These are phyloP conservation scores for Volvox carteri DNA, from an alignment of 163 green algal species.

Conservation along the genomic window DNA sequence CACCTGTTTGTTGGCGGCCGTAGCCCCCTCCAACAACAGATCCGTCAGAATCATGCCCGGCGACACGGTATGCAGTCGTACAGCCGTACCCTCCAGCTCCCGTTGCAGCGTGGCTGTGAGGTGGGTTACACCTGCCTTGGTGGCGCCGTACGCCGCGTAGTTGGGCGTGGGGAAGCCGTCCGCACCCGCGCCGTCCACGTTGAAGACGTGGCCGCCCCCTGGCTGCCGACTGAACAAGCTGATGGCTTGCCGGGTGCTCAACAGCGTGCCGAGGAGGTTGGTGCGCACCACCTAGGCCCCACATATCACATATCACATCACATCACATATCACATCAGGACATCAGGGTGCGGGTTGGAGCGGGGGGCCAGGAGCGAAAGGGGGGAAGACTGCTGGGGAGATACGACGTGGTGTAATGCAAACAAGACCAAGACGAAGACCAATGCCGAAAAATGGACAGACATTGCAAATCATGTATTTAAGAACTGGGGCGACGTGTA, in stretches of 20 bases:
- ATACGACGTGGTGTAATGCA: too few relatives aligned
- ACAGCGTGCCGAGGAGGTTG: constrained; percentile 86
- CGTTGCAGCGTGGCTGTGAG: constrained; percentile 76
- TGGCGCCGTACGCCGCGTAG: constrained; percentile 88
- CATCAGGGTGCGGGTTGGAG: neutral
- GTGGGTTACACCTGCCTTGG: constrained; percentile 86
- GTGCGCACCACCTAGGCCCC: constrained; percentile 75
- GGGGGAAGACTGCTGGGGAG: neutral
- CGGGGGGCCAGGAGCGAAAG: neutral
- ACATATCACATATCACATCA: too few relatives aligned
- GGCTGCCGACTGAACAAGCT: constrained; percentile 61
- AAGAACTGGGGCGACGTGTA: too few relatives aligned
- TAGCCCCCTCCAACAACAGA: constrained; percentile 89
- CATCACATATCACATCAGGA: too few relatives aligned
- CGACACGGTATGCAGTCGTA: constrained; percentile 76
- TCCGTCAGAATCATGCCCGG: constrained; percentile 93
- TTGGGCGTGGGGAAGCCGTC: constrained; percentile 83
- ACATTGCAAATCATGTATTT: too few relatives aligned
- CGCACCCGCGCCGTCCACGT: constrained; percentile 86
- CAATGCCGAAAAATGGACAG: too few relatives aligned
- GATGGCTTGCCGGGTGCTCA: constrained; percentile 73
- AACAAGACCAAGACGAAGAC: too few relatives aligned
- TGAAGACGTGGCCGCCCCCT: constrained; percentile 86
- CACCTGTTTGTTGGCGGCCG: constrained; percentile 79
- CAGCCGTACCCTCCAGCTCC: constrained; percentile 19